Evolutionary conservation across 768 basidiomycete species (phyloP), one percentile per base, ranked within the genome.

Genomic region (Tubosaeta sp.): DNA sequence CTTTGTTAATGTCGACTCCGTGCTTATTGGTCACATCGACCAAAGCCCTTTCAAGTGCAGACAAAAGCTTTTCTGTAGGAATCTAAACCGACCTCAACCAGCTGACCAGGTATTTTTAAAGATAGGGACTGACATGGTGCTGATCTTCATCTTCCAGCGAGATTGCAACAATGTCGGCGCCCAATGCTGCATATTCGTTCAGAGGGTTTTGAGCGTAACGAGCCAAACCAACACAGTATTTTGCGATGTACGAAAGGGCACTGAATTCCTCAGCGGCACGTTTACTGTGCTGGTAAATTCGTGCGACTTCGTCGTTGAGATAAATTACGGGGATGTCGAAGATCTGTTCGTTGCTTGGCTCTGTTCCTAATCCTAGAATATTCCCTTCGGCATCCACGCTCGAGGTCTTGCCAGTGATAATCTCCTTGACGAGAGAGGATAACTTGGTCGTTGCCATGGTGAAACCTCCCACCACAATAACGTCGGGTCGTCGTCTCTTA

Each of bases 1-100:
- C 90, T 27, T 87, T 86, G 66, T 99, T 98, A 73, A 99, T 88
- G 66, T 98, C 94, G 40, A 98, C 94, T 27, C 96, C 96, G 54
- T 94, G 86, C 62, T 83, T 84, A 70, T 94, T 97, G 50, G 90
- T 87, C 24, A 90, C 76, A 66, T 97, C 94, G 50, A 96, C 90
- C 32, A 99, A 73, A 24, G 82, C 85, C 35, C 90, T 84, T 67
- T 99, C 96, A 35, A 96, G 81, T 1, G 85, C 82, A 6, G 76
- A 68, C 43, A 92, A 68, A 13, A 97, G 73, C 65, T 95, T 96
- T 60, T 96, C 94, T 55, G 73, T 76, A 0, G 94, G 84, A 36
- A 98, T 78, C 93, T 97, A 52, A n/a, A 19, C 14, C 34, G 40
- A 7, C 16, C 45, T 64, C 25, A 57, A 36, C 49, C 27, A 46